Evolutionary conservation across 1,284 basidiomycete genomes (phyloP).

Genomic region (Puccinia hordei): DNA sequence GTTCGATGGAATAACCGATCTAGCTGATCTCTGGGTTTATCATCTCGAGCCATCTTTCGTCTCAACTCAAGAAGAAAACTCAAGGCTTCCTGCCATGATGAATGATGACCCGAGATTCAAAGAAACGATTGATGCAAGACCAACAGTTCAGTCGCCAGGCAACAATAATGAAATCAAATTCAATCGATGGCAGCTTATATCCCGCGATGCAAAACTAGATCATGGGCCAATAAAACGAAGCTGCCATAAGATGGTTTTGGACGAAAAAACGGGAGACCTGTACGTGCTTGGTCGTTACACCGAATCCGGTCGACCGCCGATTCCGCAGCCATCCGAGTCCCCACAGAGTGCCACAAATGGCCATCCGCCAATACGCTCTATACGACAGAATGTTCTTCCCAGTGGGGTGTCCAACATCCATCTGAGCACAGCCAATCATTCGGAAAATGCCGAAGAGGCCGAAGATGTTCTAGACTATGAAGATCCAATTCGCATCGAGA

Average conservation of each 20-base stretch:
- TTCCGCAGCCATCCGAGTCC: neutral
- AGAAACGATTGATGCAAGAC: neutral
- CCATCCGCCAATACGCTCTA: neutral
- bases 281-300: conserved; percentile 65
- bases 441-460: conserved; percentile 1
- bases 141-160: neutral
- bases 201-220: conserved; percentile 65
- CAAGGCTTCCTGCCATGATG: neutral
- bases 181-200: conserved; percentile 68
- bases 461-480: neutral
- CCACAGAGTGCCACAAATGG: neutral
- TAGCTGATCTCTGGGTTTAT: conserved; percentile 80
- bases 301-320: conserved; percentile 49
- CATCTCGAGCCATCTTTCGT: conserved; percentile 29
- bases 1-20: conserved; percentile 69
- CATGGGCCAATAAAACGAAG: conserved; percentile 70
- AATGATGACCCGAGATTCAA: neutral
- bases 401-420: neutral
- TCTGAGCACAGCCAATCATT: neutral
- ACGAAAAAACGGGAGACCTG: conserved; percentile 70
- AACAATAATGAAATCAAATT: conserved; percentile 64
- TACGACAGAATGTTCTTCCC: neutral
- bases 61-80: neutral
- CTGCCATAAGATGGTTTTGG: conserved; percentile 81
- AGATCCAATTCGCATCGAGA: neutral